Conservation (phyloP, 2,329 filamentous ascomycete species). For the Ceratocystiopsis brevicomis region DNA sequence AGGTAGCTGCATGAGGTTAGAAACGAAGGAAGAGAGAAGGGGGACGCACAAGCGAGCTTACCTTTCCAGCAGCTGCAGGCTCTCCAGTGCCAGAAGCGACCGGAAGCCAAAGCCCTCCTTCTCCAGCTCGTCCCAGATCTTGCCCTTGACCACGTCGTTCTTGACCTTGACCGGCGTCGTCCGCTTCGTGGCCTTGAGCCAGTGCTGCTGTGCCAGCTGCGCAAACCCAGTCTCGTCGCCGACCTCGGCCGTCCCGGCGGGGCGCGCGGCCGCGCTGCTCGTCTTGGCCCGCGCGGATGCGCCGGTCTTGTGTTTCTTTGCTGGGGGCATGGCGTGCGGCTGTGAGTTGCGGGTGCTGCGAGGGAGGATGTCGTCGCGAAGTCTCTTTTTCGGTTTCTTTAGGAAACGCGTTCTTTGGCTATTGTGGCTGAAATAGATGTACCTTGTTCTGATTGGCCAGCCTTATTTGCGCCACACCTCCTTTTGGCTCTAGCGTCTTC, state of each 20-base stretch:
- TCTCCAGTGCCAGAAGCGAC: conserved; percentile 68
- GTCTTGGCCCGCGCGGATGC: conserved; percentile 24
- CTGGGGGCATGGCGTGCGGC: conserved; percentile 30
- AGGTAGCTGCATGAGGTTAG: conserved; percentile 45
- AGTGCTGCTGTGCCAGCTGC: conserved; percentile 65
- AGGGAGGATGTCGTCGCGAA: background rate
- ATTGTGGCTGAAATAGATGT: conserved; percentile 1
- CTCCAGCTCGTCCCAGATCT: conserved; percentile 79
- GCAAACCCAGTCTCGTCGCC: conserved; percentile 55
- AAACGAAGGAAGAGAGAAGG: too few relatives aligned
- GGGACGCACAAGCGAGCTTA: conserved; percentile 16
- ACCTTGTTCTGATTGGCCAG: conserved; percentile 4
- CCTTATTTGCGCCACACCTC: conserved; percentile 4
- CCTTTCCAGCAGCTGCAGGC: conserved; percentile 76
- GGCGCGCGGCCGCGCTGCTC: conserved; percentile 22
- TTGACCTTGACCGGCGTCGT: conserved; percentile 51
- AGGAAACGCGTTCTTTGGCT: too few relatives aligned
- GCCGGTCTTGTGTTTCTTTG: conserved; percentile 38
- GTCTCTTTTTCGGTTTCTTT: too few relatives aligned
- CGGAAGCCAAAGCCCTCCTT: conserved; percentile 60
- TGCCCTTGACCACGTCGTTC: conserved; percentile 68
- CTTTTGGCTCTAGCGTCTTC: background rate
- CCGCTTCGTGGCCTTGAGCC: conserved; percentile 50
- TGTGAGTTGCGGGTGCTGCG: conserved; percentile 1
- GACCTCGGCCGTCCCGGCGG: conserved; percentile 48